Base-by-base conservation (phyloP, 345 rosid genomes). In the Salix suchowensis region DNA sequence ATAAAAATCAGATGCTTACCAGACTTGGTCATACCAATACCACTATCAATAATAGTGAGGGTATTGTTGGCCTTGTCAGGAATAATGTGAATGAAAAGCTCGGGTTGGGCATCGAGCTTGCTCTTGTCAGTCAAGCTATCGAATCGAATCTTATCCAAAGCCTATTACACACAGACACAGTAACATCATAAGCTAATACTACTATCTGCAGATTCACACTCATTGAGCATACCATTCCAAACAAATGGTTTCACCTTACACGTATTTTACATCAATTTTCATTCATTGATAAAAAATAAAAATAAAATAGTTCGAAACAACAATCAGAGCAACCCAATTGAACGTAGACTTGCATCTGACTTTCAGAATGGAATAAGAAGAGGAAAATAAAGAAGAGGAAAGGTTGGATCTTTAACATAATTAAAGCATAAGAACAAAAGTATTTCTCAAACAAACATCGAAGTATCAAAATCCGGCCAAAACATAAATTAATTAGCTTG, bases 121-220 rank as follows among this genome's bases (percentile, higher is more conserved):
- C 34, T 68, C 52, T 68, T 68, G 34, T 68, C 72, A 24, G 72
- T 68, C 72, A 68, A 68, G 52, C 72, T 42, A 46, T 68, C 72
- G 44, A 68, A 68, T 4, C 72, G 52, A 42, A 68, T 68, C 54
- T 68, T 68, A n/a, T 68, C 72, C 54, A 68, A 42, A 40, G 72
- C 70, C 70, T 67, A 10, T 6, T 30, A 18, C 15, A 30, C 23
- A 14, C 19, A 15, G 2, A 37, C 1, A 21, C 21, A 16, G 8
- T 1, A 37, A n/a, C 28, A n/a, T 1, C 28, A 55, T n/a, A 9
- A 55, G 62, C 62, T n/a, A n/a, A 8, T 23, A 23, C 28, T n/a
- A n/a, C 62, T 0, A 37, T 37, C 28, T 30, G 70, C 68, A 65
- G 26, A 5, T n/a, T 55, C 62, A 55, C 24, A 55, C 62, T 13